These are phyloP conservation scores for Fraxinus paxiana DNA, from an alignment of 305 asterid genomes.

Conservation along the genomic window DNA sequence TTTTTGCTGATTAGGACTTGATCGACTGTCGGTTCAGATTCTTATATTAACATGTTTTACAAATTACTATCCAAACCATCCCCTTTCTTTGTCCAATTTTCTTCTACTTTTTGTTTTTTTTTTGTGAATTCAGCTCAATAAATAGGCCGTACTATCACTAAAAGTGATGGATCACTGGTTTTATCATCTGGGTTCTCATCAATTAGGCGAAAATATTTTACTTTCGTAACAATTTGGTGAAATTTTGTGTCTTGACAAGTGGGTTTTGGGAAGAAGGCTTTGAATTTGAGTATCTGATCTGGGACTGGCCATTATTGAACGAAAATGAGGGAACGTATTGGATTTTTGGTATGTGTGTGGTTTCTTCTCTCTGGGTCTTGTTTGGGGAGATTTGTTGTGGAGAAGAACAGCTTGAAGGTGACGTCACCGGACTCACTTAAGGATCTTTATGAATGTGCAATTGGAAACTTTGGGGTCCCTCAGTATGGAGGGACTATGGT, in stretches of 20 bases:
- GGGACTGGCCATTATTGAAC: slow-evolving; percentile 12
- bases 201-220: background rate
- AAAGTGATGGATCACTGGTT: slow-evolving; percentile 1
- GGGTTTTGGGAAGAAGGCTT: background rate
- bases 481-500: slow-evolving; percentile 83
- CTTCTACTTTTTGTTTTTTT: background rate
- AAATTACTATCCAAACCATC: background rate
- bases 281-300: slow-evolving; percentile 22
- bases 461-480: slow-evolving; percentile 96
- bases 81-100: background rate
- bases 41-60: background rate
- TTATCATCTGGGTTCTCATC: slow-evolving; percentile 17
- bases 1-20: background rate
- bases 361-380: slow-evolving; percentile 49
- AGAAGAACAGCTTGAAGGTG: slow-evolving; percentile 85
- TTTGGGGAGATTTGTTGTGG: slow-evolving; percentile 79
- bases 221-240: background rate
- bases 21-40: background rate
- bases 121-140: background rate
- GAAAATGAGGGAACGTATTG: slow-evolving; percentile 44
- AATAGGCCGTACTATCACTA: background rate
- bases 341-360: slow-evolving; percentile 37
- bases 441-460: slow-evolving; percentile 74
- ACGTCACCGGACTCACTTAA: slow-evolving; percentile 70
- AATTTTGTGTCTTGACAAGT: slow-evolving; percentile 6